Evolutionary conservation across 352 stramenopile species (phyloP), one percentile per base, ranked within the genome.

Genomic region (Pilasporangium apinafurcum): DNA sequence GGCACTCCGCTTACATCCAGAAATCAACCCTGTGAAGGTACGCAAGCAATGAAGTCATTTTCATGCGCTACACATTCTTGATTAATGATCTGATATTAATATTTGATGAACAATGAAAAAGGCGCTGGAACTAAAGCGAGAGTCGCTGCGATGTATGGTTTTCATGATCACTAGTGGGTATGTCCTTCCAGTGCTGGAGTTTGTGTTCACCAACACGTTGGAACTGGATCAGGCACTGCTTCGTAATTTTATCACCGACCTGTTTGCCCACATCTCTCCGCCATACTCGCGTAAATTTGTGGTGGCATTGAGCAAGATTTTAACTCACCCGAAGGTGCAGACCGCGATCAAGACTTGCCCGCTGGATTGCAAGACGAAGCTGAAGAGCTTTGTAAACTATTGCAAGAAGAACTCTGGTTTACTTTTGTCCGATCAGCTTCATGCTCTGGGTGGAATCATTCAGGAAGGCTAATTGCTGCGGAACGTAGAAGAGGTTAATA

Each of bases 121-220:
- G 67, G 74, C 77, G 13, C 59, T 94, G 0, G 82, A 94, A 36
- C 57, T 92, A 29, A 92, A 92, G 50, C 74, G 80, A 1, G 82
- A 94, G 48, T 84, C 79, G 13, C 62, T 94, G 31, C 72, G 82
- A 2, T 89, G 69, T 28, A 92, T 94, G 82, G 77, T 90, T 16
- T 88, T 86, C 43, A 85, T 94, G 70, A 89, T 94, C 51, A 90
- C 79, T 5, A 86, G 70, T 48, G 82, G 82, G 29, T 94, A 94
- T 30, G 79, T 94, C 6, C 48, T 94, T 16, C 82, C 82, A 0
- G 79, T 94, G 14, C 55, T 94, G 16, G 77, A 92, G 52, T 94
- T 91, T 41, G 70, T 94, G 30, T 75, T 74, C 16, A 72, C 68
- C 5, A 90, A 91, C 62, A 90, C 75, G 3, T 39, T 83, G 10